Percentiles rank a stretch among this genome's conserved stretches.
Conservation (phyloP, 2,329 filamentous ascomycete species). For the Epichloe sylvatica region DNA sequence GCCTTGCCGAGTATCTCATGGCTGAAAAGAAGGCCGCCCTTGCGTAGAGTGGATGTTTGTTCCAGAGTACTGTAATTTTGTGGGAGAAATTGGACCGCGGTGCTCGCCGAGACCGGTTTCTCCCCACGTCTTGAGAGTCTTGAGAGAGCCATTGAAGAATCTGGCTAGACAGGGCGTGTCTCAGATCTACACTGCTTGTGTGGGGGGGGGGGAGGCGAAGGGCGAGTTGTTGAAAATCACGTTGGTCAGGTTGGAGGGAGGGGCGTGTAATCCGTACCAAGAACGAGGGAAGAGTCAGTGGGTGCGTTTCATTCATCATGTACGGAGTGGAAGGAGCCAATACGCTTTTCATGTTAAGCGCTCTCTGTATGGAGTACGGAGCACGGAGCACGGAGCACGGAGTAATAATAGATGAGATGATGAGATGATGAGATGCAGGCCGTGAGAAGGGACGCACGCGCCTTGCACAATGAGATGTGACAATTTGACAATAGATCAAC, state of each 20-base stretch:
- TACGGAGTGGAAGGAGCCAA: not conserved
- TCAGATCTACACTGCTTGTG: not conserved
- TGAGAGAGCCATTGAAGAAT: not conserved
- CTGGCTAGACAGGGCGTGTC: not conserved
- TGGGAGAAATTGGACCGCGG: not conserved
- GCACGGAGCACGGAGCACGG: no score
- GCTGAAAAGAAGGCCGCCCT: not conserved
- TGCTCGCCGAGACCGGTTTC: not conserved
- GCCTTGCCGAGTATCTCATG: no score
- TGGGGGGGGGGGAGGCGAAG: not conserved
- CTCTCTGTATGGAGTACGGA: not conserved
- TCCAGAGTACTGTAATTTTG: not conserved
- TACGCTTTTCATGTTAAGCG: not conserved
- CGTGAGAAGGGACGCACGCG: not conserved
- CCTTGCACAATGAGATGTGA: no score
- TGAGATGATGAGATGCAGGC: not conserved
- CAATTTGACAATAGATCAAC: no score
- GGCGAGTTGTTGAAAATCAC: no score
- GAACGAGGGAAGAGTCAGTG: not conserved
- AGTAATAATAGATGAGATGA: not conserved
- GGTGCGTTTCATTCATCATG: not conserved
- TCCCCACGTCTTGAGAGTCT: not conserved
- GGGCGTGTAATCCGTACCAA: no score
- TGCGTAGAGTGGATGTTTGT: slow-evolving; percentile 2
- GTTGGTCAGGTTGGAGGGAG: no score